A percentile compares a stretch with the other conserved stretches of the same genome.
Conservation (phyloP, 345 rosid species). For the Erodium maritimum region DNA sequence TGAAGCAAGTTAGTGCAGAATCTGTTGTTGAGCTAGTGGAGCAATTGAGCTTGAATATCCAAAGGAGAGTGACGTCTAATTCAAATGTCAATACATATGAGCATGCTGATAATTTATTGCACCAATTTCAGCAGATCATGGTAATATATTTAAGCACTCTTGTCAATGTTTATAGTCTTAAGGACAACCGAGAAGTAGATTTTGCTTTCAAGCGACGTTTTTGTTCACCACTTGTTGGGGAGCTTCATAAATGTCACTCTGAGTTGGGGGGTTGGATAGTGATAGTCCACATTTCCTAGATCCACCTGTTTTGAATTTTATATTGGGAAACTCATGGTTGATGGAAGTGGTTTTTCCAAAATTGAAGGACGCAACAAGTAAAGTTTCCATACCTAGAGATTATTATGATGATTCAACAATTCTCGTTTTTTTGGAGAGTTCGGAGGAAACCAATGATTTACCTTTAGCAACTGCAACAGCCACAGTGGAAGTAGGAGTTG, state of each 20-base stretch:
- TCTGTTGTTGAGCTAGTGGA: no score
- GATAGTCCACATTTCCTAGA: conserved; percentile 57
- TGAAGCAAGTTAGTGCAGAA: no score
- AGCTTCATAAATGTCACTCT: conserved; percentile 62
- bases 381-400: conserved; percentile 68
- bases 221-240: conserved; percentile 78
- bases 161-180: conserved; percentile 29
- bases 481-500: conserved; percentile 75
- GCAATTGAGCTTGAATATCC: no score
- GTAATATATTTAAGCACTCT: conserved; percentile 32
- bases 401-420: conserved; percentile 87
- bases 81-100: no score
- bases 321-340: conserved; percentile 70
- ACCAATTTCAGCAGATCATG: conserved; percentile 74
- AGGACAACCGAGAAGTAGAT: conserved; percentile 56
- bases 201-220: conserved; percentile 80
- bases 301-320: conserved; percentile 60
- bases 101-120: conserved; percentile 74
- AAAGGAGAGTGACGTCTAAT: no score
- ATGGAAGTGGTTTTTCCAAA: no score
- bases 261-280: conserved; percentile 82
- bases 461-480: conserved; percentile 94
- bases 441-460: conserved; percentile 61
- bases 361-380: conserved; percentile 56
- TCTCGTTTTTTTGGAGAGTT: conserved; percentile 71